Evolutionary conservation across 1,284 basidiomycete species (phyloP).

Genomic region (Pseudozyma sp.): DNA sequence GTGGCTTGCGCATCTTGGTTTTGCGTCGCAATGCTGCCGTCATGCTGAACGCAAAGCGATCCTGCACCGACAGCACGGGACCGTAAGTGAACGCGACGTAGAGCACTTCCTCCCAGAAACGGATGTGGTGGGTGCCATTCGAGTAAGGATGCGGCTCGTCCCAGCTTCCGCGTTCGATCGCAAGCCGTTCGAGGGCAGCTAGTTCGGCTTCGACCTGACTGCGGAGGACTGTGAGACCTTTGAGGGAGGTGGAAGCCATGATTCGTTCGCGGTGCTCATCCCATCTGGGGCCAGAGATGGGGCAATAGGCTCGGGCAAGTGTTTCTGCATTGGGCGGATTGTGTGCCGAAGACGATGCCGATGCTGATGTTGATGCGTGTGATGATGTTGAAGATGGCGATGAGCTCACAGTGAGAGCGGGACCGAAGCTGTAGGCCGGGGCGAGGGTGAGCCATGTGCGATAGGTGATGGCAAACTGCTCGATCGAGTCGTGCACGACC

Average conservation of each 20-base stretch:
- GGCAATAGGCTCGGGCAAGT: conserved; percentile 29
- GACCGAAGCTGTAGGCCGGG: conserved; percentile 38
- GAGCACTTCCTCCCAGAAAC: conserved; percentile 52
- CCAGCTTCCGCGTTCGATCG: conserved; percentile 30
- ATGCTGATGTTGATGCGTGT: not conserved
- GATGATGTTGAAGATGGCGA: conserved; percentile 1
- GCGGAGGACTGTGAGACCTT: conserved; percentile 39
- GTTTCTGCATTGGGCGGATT: conserved; percentile 23
- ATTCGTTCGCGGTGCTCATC: conserved; percentile 40
- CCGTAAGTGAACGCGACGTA: conserved; percentile 37
- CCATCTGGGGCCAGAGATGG: conserved; percentile 40
- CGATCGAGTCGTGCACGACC: conserved; percentile 33
- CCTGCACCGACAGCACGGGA: conserved; percentile 42
- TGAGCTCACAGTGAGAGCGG: conserved; percentile 8
- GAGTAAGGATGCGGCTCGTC: conserved; percentile 44
- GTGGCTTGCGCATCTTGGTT: conserved; percentile 20
- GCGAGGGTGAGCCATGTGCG: conserved; percentile 37
- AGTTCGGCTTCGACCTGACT: conserved; percentile 44
- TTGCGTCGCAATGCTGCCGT: conserved; percentile 23
- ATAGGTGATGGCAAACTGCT: conserved; percentile 29
- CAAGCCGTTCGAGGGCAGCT: conserved; percentile 25
- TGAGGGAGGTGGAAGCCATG: conserved; percentile 38
- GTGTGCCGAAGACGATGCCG: not conserved
- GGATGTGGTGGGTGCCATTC: conserved; percentile 52
- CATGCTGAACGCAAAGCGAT: conserved; percentile 38